A percentile compares a stretch with the other conserved stretches of the same genome.
Conservation (phyloP, 345 rosid species). For the Sisymbrium irio region DNA sequence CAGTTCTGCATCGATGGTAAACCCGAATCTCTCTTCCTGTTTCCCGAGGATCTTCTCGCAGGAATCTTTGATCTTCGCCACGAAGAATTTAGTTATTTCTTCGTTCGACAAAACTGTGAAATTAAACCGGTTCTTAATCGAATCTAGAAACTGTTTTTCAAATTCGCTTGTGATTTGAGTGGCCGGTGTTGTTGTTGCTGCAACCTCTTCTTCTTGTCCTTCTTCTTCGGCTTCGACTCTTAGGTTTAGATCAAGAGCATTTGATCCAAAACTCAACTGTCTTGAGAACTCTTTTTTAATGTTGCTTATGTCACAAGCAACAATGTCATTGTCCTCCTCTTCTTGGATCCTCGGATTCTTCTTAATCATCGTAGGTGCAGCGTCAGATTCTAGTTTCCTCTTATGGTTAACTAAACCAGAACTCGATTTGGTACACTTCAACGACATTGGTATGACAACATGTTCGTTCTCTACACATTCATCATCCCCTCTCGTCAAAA, state of each 20-base stretch:
- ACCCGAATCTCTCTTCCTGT: conserved; percentile 39
- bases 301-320: conserved; percentile 32
- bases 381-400: conserved; percentile 55
- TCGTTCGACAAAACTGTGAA: conserved; percentile 39
- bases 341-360: conserved; percentile 45
- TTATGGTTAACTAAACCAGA: conserved; percentile 38
- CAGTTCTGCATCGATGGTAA: conserved; percentile 53
- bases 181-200: neutral
- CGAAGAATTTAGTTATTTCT: conserved; percentile 39
- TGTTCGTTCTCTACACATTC: conserved; percentile 28
- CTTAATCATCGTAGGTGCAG: conserved; percentile 26
- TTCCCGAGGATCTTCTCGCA: conserved; percentile 47
- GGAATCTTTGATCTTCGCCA: conserved; percentile 39
- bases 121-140: conserved; percentile 50
- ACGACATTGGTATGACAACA: conserved; percentile 52
- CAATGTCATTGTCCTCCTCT: conserved; percentile 33
- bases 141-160: conserved; percentile 40
- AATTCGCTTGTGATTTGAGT: conserved; percentile 22
- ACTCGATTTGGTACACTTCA: conserved; percentile 43
- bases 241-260: conserved; percentile 69
- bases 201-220: conserved; percentile 22
- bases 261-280: conserved; percentile 51
- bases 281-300: conserved; percentile 47
- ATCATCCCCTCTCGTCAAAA: conserved; percentile 52
- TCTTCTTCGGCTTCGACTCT: conserved; percentile 44